These are phyloP conservation scores for Fusarium bulbicola DNA, from an alignment of 2,329 filamentous ascomycete genomes.

Conservation along the genomic window DNA sequence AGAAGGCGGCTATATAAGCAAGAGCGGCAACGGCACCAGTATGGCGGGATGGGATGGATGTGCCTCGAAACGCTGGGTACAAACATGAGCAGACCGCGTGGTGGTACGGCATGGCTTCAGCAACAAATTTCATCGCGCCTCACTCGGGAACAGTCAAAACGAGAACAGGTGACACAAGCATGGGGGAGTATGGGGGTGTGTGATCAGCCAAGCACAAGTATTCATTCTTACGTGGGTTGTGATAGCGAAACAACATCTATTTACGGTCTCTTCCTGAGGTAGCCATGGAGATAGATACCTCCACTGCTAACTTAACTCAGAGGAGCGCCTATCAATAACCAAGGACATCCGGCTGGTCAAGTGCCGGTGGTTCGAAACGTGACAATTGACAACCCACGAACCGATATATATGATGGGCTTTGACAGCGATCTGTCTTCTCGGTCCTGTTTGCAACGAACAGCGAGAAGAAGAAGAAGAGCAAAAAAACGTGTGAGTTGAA, in stretches of 20 bases:
- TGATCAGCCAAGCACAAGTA: constrained; percentile 24
- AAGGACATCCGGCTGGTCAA: constrained; percentile 1
- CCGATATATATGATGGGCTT: not conserved
- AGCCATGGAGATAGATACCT: not conserved
- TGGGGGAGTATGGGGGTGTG: constrained; percentile 25
- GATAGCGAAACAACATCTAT: constrained; percentile 32
- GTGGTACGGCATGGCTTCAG: constrained; percentile 16
- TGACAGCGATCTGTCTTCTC: constrained; percentile 19
- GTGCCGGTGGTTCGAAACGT: constrained; percentile 14
- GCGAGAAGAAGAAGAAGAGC: constrained; percentile 8
- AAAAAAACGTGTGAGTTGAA: constrained; percentile 20
- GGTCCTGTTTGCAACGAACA: constrained; percentile 39
- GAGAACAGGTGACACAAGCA: constrained; percentile 12
- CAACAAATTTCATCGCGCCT: constrained; percentile 37
- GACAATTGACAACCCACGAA: not conserved
- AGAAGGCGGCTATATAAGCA: constrained; percentile 25
- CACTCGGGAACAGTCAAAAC: constrained; percentile 40
- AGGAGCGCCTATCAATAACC: constrained; percentile 16
- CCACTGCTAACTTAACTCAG: not conserved
- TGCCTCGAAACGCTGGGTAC: constrained; percentile 18
- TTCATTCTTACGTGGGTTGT: constrained; percentile 25
- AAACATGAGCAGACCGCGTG: constrained; percentile 5
- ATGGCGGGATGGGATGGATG: constrained; percentile 13
- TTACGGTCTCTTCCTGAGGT: not conserved
- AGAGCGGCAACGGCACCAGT: constrained; percentile 7